These are phyloP conservation scores for Colletotrichum sp. DNA, from an alignment of 2,329 filamentous ascomycete species.

Conservation along the genomic window DNA sequence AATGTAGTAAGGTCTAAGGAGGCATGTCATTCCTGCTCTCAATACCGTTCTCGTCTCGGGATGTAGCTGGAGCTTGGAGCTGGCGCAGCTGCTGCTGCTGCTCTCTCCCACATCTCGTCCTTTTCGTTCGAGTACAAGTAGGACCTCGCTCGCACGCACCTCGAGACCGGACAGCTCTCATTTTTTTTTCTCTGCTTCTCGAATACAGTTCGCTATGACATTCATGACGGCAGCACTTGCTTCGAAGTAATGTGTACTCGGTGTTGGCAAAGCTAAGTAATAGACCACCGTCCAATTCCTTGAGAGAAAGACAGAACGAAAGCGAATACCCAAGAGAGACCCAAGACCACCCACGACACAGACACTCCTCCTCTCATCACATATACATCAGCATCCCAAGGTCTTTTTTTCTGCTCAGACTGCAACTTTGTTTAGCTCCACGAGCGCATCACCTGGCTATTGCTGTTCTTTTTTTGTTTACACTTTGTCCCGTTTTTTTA, in stretches of 20 bases:
- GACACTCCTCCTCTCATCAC: not conserved
- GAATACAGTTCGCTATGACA: constrained; percentile 7
- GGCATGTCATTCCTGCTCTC: not conserved
- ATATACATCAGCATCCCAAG: not conserved
- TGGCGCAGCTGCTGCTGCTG: not conserved
- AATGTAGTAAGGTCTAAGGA: not conserved
- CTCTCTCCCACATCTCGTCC: not conserved
- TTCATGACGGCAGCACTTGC: constrained; percentile 7
- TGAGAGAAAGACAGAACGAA: not conserved
- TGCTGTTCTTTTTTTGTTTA: not conserved
- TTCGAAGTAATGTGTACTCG: constrained; percentile 16
- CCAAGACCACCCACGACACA: not conserved
- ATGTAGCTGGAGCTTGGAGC: not conserved
- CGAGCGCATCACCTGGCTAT: not conserved
- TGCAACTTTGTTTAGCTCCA: not conserved
- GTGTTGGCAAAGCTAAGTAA: constrained; percentile 1
- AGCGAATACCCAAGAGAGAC: not conserved
- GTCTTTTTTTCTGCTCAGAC: not conserved
- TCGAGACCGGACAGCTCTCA: not conserved
- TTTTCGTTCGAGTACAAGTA: constrained; percentile 6
- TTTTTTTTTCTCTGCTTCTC: not conserved
- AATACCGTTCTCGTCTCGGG: not conserved
- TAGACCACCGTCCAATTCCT: not conserved
- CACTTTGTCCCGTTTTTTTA: not conserved
- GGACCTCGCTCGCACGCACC: constrained; percentile 5